These are phyloP conservation scores for Epichloe brachyelytri DNA, from an alignment of 2,329 filamentous ascomycete species.

Conservation along the genomic window DNA sequence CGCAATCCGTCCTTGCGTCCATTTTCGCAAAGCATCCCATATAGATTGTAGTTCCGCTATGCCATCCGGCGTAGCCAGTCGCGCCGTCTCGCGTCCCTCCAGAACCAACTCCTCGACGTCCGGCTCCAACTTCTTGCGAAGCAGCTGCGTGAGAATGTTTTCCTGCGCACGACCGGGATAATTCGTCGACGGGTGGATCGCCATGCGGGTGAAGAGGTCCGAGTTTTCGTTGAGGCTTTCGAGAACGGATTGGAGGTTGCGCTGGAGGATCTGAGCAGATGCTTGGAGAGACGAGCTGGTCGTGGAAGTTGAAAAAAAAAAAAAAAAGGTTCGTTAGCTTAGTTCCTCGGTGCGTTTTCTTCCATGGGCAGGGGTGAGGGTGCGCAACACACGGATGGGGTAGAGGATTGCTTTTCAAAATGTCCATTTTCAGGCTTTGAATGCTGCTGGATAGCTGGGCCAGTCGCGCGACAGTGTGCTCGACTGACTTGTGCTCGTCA, in stretches of 20 bases:
- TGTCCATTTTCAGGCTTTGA: slow-evolving; percentile 46
- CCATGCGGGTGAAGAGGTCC: slow-evolving; percentile 54
- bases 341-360: background rate
- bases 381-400: slow-evolving; percentile 45
- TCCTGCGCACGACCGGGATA: slow-evolving; percentile 60
- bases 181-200: slow-evolving; percentile 63
- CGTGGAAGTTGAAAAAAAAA: background rate
- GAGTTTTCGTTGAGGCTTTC: slow-evolving; percentile 51
- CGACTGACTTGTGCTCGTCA: slow-evolving; percentile 55
- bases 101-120: slow-evolving; percentile 62
- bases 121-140: slow-evolving; percentile 76
- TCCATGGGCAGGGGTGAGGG: too few relatives aligned
- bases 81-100: slow-evolving; percentile 40
- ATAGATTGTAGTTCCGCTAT: slow-evolving; percentile 35
- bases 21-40: slow-evolving; percentile 37
- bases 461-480: slow-evolving; percentile 56
- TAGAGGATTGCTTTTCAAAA: slow-evolving; percentile 50
- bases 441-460: slow-evolving; percentile 58
- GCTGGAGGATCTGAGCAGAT: slow-evolving; percentile 58
- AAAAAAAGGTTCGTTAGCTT: background rate
- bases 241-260: slow-evolving; percentile 55
- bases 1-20: slow-evolving; percentile 27
- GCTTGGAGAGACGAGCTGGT: slow-evolving; percentile 56
- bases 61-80: slow-evolving; percentile 29
- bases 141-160: slow-evolving; percentile 50